phyloP scores from a whole-genome alignment of 2,329 filamentous ascomycete genomes.

The Pyricularia pennisetigena region DNA sequence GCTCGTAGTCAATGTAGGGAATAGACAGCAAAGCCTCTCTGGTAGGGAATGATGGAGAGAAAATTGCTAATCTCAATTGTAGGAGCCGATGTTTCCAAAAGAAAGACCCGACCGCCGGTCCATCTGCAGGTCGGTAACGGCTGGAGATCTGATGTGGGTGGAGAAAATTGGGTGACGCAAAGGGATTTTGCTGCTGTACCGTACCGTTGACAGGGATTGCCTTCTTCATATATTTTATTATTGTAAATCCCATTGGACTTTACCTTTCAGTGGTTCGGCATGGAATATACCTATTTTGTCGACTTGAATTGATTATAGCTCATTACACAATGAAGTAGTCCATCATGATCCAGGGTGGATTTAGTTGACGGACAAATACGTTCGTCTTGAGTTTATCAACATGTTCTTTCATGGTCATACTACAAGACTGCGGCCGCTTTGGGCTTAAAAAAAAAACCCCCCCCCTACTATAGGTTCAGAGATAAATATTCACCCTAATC shows the following conservation, averaged over 20 bases:
- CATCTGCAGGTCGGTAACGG: not conserved
- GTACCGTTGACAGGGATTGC: not conserved
- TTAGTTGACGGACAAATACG: not conserved
- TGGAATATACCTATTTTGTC: not conserved
- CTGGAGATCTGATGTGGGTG: not conserved
- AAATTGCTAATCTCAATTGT: no score
- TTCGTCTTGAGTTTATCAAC: not conserved
- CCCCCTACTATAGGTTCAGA: not conserved
- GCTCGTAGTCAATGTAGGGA: not conserved
- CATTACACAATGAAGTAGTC: not conserved
- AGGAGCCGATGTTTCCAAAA: not conserved
- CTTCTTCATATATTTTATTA: no score
- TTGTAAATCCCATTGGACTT: no score
- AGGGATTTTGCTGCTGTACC: not conserved
- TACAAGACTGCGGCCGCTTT: not conserved
- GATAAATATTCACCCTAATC: not conserved
- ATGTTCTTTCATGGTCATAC: not conserved
- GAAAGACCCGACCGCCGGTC: not conserved
- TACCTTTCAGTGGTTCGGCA: not conserved
- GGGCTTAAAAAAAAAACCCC: not conserved
- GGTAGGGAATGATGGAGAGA: not conserved
- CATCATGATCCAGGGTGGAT: not conserved
- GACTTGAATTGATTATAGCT: not conserved
- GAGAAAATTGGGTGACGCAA: not conserved
- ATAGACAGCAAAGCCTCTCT: not conserved